These are phyloP conservation scores for Arxiozyma telluris DNA, from an alignment of 1,139 yeast species.

Conservation along the genomic window DNA sequence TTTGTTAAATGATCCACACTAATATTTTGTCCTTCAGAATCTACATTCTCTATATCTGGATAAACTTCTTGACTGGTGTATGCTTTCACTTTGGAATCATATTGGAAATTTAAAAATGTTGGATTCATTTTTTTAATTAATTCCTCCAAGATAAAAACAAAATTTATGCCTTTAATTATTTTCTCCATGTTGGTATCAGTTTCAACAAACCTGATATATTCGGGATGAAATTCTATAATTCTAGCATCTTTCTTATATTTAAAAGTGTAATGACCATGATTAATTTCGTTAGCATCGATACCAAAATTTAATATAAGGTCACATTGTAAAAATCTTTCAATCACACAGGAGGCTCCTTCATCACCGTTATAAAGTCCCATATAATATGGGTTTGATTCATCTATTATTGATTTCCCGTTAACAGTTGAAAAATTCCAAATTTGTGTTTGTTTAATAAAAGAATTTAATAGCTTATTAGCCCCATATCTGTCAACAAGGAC, in stretches of 20 bases:
- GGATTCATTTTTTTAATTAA: constrained; percentile 33
- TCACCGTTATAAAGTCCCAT: constrained; percentile 48
- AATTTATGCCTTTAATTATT: constrained; percentile 34
- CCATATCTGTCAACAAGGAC: constrained; percentile 45
- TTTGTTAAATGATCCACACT: constrained; percentile 19
- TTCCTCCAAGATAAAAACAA: constrained; percentile 39
- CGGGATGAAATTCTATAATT: constrained; percentile 32
- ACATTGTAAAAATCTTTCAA: constrained; percentile 20
- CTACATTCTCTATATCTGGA: constrained; percentile 1
- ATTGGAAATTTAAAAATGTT: constrained; percentile 23
- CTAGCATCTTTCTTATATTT: constrained; percentile 24
- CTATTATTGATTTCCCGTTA: constrained; percentile 36
- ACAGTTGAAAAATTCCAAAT: constrained; percentile 25
- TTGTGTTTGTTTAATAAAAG: constrained; percentile 39
- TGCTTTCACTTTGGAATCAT: constrained; percentile 8
- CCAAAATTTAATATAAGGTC: constrained; percentile 50
- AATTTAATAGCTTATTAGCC: constrained; percentile 37
- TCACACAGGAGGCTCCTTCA: constrained; percentile 15
- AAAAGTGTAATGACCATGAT: constrained; percentile 40
- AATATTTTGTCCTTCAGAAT: constrained; percentile 21
- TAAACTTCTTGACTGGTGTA: constrained; percentile 4
- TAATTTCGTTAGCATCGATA: constrained; percentile 43
- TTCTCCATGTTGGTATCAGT: constrained; percentile 11
- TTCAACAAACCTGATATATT: constrained; percentile 36
- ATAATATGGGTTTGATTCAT: constrained; percentile 50